Evolutionary conservation across 805 yeast species (phyloP).

Genomic region (Starmerella lactis-condensi): DNA sequence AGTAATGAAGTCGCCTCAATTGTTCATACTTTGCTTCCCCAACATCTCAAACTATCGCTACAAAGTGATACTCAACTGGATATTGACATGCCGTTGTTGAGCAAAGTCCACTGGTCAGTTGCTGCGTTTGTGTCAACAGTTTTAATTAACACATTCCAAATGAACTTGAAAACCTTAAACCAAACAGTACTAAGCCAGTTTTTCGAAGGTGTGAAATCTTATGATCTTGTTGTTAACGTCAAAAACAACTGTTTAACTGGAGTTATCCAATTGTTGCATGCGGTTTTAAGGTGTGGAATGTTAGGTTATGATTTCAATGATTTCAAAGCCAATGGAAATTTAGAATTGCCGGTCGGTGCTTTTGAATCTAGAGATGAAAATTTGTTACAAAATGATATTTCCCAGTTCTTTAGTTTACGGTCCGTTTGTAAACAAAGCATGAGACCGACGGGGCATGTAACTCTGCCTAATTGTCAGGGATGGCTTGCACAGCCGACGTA

Average conservation of each 20-base stretch:
- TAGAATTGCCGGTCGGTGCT: conserved; percentile 2
- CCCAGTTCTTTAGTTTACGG: not conserved
- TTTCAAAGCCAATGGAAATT: conserved; percentile 4
- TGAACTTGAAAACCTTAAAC: conserved; percentile 12
- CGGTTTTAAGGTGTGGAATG: conserved; percentile 29
- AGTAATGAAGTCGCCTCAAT: conserved; percentile 4
- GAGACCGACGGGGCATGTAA: not conserved
- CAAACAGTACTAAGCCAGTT: conserved; percentile 9
- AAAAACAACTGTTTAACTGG: conserved; percentile 44
- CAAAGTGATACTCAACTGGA: not conserved
- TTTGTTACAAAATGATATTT: conserved; percentile 4
- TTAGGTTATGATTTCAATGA: conserved; percentile 31
- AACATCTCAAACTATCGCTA: conserved; percentile 29
- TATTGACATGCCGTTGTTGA: not conserved
- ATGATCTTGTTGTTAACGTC: conserved; percentile 26
- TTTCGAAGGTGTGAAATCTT: conserved; percentile 24
- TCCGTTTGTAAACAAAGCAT: not conserved
- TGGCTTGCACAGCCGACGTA: conserved; percentile 4
- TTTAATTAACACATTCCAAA: conserved; percentile 10
- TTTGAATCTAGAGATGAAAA: not conserved
- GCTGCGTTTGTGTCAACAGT: too few relatives aligned
- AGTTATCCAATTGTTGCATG: conserved; percentile 33
- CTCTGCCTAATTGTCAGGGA: conserved; percentile 6
- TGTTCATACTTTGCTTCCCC: conserved; percentile 2
- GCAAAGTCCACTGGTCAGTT: conserved; percentile 13